Conservation (phyloP, 208 protist genomes). For the Crithidia fasciculata region DNA sequence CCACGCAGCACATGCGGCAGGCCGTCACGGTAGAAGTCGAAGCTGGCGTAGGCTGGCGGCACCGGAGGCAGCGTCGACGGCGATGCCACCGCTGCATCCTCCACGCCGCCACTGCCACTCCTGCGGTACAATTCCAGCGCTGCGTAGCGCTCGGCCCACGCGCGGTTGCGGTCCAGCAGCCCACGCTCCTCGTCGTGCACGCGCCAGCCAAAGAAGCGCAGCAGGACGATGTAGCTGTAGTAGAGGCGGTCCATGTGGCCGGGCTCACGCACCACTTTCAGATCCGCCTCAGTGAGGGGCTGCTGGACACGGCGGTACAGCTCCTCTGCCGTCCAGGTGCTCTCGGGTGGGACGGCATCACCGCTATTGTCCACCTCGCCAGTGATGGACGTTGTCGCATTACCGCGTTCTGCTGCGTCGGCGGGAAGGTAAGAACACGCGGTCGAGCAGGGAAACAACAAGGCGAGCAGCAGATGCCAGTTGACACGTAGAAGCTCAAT, state of each 20-base stretch:
- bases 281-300: slow-evolving; percentile 32
- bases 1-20: slow-evolving; percentile 67
- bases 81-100: neutral
- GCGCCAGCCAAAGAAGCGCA: slow-evolving; percentile 89
- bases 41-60: slow-evolving; percentile 29
- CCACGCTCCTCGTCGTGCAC: slow-evolving; percentile 84
- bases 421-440: too few relatives aligned
- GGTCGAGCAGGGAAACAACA: slow-evolving; percentile 63
- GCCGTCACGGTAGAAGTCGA: slow-evolving; percentile 60
- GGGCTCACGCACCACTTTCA: slow-evolving; percentile 54
- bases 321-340: slow-evolving; percentile 9
- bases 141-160: slow-evolving; percentile 69
- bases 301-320: slow-evolving; percentile 9
- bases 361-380: neutral
- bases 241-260: slow-evolving; percentile 80
- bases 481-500: slow-evolving; percentile 71
- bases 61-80: neutral
- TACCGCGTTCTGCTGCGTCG: neutral
- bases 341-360: neutral
- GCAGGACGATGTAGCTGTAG: slow-evolving; percentile 87
- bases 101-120: neutral
- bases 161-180: slow-evolving; percentile 79
- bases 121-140: slow-evolving; percentile 28
- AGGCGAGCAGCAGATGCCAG: slow-evolving; percentile 65
- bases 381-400: too few relatives aligned